Base-by-base conservation (phyloP, 192 early-diverging fungal species). In the Gryganskiella cystojenkinii region DNA sequence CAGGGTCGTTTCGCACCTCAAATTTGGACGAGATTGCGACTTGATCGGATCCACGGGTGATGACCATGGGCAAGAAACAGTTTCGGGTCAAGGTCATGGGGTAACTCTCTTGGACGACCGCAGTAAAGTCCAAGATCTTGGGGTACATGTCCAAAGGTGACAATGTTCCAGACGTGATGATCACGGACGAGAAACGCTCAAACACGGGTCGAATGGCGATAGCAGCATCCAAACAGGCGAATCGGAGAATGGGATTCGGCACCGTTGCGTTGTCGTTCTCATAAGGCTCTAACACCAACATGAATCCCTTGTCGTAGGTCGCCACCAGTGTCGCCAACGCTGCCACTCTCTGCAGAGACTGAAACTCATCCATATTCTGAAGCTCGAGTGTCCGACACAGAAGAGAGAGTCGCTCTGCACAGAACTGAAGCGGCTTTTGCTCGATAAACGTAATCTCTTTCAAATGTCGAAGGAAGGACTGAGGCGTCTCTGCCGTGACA, bases 131-230 rank as follows among this genome's bases (percentile, higher is more conserved):
- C 4, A 99, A 81, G 55, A 99, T 92, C 60, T 92, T 94, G 25
- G 98, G 97, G 64, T 99, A 99, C 85, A 99, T 94, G 46, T 98
- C 95, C 85, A 99, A 85, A 2, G 98, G 98, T 15, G 98, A 99
- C 51, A 99, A 83, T n/a, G 98, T 99, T 57, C 98, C 98, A 3
- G 97, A 99, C 0, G 98, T 99, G 74, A 99, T 98, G 55, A 98
- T 92, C 11, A 99, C 98, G 3, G 94, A 92, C 58, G 90, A 91
- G 83, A 99, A 99, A 19, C 96, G 87, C 28, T 97, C 90, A 87
- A 99, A 99, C 13, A 99, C 92, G 15, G 98, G 98, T 69, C 90
- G 90, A 66, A 99, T 98, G 4, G 97, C 97, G 55, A 99, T 86
- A 2, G 96, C 93, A 0, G 98, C 96, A 81, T 99, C 98, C 37